phyloP scores from a whole-genome alignment of 495 filamentous ascomycete species.

The Annulohypoxylon moriforme region DNA sequence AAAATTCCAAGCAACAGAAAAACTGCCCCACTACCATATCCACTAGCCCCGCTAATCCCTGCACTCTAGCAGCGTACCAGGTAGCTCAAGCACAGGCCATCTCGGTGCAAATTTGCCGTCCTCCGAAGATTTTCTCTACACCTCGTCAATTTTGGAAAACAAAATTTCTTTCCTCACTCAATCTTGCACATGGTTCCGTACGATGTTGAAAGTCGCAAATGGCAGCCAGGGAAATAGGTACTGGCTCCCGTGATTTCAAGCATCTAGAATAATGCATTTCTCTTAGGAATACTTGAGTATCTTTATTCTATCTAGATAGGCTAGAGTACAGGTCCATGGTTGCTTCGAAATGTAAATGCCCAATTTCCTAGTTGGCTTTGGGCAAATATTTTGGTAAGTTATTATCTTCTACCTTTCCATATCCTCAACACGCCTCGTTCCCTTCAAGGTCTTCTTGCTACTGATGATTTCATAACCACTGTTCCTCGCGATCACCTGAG shows the following conservation, averaged over 20 bases:
- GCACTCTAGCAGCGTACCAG: constrained; percentile 2
- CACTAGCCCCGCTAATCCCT: constrained; percentile 16
- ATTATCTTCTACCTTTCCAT: not conserved
- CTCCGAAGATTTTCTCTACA: constrained; percentile 33
- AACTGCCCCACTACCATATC: constrained; percentile 40
- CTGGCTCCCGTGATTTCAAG: not conserved
- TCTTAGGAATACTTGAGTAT: not conserved
- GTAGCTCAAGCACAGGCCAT: constrained; percentile 45
- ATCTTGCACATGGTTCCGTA: not conserved
- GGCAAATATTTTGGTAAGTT: constrained; percentile 22
- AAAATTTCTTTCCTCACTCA: constrained; percentile 33
- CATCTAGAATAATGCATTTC: not conserved
- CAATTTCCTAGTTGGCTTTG: not conserved
- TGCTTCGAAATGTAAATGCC: not conserved
- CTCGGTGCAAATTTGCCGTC: constrained; percentile 4
- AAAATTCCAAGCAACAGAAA: constrained; percentile 33
- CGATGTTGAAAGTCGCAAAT: not conserved
- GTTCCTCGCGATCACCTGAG: constrained; percentile 82
- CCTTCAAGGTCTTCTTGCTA: constrained; percentile 31
- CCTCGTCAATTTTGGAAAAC: constrained; percentile 7
- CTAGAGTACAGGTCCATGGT: not conserved
- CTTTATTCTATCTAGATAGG: not conserved
- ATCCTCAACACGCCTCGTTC: constrained; percentile 4
- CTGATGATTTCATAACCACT: constrained; percentile 54
- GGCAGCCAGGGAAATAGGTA: not conserved